These are phyloP conservation scores for Colletotrichum echinochloae DNA, from an alignment of 2,329 filamentous ascomycete genomes.

Conservation along the genomic window DNA sequence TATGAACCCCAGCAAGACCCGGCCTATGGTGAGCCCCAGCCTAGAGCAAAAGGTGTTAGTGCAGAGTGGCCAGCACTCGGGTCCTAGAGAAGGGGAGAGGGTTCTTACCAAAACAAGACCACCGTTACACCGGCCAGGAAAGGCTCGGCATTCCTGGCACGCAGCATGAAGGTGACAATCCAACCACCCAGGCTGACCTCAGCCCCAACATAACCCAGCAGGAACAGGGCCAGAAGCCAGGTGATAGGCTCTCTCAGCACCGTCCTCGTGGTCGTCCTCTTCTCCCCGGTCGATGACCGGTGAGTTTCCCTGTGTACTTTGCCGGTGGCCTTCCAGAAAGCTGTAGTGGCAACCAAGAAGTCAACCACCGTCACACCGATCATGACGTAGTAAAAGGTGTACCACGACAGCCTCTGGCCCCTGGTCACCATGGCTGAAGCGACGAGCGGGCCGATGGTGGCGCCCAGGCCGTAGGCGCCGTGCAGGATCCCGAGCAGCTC, in stretches of 20 bases:
- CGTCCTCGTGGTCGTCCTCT: conserved; percentile 57
- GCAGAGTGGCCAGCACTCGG: too few species aligned
- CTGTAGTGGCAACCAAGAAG: conserved; percentile 59
- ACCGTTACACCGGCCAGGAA: conserved; percentile 81
- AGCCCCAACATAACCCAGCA: conserved; percentile 82
- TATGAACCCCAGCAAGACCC: conserved; percentile 79
- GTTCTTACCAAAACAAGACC: conserved; percentile 78
- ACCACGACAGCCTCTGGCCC: conserved; percentile 70
- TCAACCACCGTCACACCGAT: conserved; percentile 69
- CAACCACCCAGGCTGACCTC: conserved; percentile 82
- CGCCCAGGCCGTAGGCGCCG: conserved; percentile 78
- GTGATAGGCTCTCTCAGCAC: conserved; percentile 67
- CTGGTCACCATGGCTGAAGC: conserved; percentile 80
- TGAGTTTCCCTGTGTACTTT: conserved; percentile 62
- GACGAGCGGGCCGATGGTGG: conserved; percentile 75
- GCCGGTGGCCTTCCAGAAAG: conserved; percentile 75
- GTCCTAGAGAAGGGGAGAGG: not conserved
- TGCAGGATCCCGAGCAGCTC: conserved; percentile 80
- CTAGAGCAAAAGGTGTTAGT: conserved; percentile 3
- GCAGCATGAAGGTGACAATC: conserved; percentile 91
- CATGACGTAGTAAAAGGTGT: conserved; percentile 82
- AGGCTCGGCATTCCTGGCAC: conserved; percentile 73
- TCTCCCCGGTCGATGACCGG: conserved; percentile 50
- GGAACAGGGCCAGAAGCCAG: conserved; percentile 80
- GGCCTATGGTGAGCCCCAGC: conserved; percentile 80